Base-by-base conservation (phyloP, 2,329 filamentous ascomycete genomes). In the Stachybotrys chlorohalonatus region DNA sequence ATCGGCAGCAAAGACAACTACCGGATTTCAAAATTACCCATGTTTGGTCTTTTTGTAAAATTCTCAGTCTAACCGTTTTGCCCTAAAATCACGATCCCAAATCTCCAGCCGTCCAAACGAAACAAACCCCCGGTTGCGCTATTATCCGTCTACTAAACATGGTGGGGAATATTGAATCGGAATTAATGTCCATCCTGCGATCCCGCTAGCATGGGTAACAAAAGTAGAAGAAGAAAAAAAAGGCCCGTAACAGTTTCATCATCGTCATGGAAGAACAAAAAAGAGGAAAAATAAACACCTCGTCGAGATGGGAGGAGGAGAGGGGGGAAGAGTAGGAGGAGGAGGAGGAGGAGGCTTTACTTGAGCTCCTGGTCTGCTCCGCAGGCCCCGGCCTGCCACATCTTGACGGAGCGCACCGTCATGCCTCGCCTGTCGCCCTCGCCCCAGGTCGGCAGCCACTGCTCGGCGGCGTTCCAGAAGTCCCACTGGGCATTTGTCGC, bases 391-490 rank as follows among this genome's bases (percentile, higher is more conserved):
- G 60, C 57, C 60, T 73, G 69, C 75, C 74, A 78, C 73, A 77
- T 77, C 64, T 70, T 74, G 49, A 77, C 74, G 36, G 67, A 73
- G 57, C 69, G 68, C 47, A 78, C 70, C 13, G 70, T 74, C 74
- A 78, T 73, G 52, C 73, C 75, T 16, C 71, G 68, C 52, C 66
- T 62, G 50, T 71, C 70, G 13, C 69, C 70, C 51, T 69, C 61
- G 9, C 70, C 71, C 77, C 77, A 79, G n/a, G 73, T 78, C 2
- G 73, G 73, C 15, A 73, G 66, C 75, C 77, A 80, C 39, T 66
- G 55, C 54, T 62, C 59, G 30, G 64, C 63, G 3, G 70, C 71
- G 31, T 66, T 65, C 72, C 70, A 77, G 58, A 79, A 79, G 11
- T 73, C 70, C 57, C 64, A 66, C 54, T 66, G 65, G 0, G 72